These are phyloP conservation scores for Xerocomus cyaneibrunnescens DNA, from an alignment of 1,284 basidiomycete species.

Conservation along the genomic window DNA sequence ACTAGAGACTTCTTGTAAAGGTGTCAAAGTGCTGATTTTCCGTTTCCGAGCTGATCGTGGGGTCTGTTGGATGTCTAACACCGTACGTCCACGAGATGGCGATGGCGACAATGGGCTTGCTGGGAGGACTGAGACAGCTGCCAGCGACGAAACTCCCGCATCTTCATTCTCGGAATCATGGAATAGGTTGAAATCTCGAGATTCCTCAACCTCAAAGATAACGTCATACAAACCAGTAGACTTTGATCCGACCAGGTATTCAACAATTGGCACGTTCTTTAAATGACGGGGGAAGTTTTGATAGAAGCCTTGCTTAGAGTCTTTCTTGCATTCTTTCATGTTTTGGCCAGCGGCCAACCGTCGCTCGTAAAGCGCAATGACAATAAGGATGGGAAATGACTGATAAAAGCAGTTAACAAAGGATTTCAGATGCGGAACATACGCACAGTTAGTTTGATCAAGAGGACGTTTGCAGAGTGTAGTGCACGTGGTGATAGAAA, in stretches of 20 bases:
- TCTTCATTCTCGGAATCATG: slow-evolving; percentile 46
- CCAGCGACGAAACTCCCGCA: slow-evolving; percentile 9
- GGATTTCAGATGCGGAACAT: not conserved
- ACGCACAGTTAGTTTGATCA: slow-evolving; percentile 67
- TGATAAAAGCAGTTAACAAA: slow-evolving; percentile 28
- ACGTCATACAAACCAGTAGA: slow-evolving; percentile 68
- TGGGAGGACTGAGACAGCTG: slow-evolving; percentile 12
- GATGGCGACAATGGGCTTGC: slow-evolving; percentile 14
- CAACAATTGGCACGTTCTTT: slow-evolving; percentile 69
- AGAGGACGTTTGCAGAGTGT: slow-evolving; percentile 79
- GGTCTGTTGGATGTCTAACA: slow-evolving; percentile 14
- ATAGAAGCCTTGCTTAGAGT: slow-evolving; percentile 56
- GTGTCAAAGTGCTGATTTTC: slow-evolving; percentile 30
- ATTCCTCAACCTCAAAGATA: slow-evolving; percentile 69
- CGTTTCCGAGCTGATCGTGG: slow-evolving; percentile 20
- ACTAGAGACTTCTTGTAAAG: slow-evolving; percentile 31
- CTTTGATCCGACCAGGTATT: slow-evolving; percentile 66
- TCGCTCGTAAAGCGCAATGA: slow-evolving; percentile 81
- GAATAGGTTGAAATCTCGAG: slow-evolving; percentile 51
- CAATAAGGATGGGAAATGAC: slow-evolving; percentile 77
- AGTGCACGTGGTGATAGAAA: slow-evolving; percentile 69
- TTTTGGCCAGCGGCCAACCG: slow-evolving; percentile 52
- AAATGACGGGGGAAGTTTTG: slow-evolving; percentile 65
- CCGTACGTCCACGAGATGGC: slow-evolving; percentile 1
- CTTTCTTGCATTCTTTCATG: slow-evolving; percentile 50